Base-by-base conservation (phyloP, 805 yeast species). In the Yamadazyma paraphyllophila region DNA sequence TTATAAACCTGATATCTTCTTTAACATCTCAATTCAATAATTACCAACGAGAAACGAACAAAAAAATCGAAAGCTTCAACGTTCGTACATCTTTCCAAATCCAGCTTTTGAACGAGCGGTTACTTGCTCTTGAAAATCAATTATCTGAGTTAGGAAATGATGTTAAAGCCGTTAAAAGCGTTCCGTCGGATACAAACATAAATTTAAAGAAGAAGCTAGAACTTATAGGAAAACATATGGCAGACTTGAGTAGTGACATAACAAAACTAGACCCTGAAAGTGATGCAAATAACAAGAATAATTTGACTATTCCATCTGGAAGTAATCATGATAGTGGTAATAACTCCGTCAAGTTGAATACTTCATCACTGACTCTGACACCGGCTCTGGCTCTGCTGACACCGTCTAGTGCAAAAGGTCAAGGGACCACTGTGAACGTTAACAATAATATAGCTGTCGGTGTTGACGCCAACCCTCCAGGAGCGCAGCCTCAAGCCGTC, bases 31-130 rank as follows among this genome's bases (percentile, higher is more conserved):
- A 37, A 25, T 25, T 37, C 15, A 8, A 4, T 4, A 24, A 31
- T 13, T 24, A 58, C 48, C 59, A 55, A 41, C 44, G 32, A 20
- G 51, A 47, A 24, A 55, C 51, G 25, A 55, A 54, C 43, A 56
- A 58, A 38, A 59, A 57, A 34, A 45, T 61, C 26, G 58, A 59
- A 30, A 51, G 56, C 32, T 31, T 62, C n/a, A 54, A 49, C 36
- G 48, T 53, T 35, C 38, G 42, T 8, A 39, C 44, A 13, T 45
- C 51, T 4, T 44, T 51, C 29, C 52, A 51, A 29, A 12, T 51
- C 9, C 50, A 45, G 26, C 26, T 48, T 10, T 32, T 51, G 11
- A 49, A 46, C 24, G 51, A 49, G 31, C 40, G 52, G 17, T 12
- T 51, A 12, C 26, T 27, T 12, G 38, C 42, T 9, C 33, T 51